A percentile compares a stretch with the other conserved stretches of the same genome.
Evolutionary conservation across 257 asterid genomes (phyloP).

Genomic region (Perilla frutescens): DNA sequence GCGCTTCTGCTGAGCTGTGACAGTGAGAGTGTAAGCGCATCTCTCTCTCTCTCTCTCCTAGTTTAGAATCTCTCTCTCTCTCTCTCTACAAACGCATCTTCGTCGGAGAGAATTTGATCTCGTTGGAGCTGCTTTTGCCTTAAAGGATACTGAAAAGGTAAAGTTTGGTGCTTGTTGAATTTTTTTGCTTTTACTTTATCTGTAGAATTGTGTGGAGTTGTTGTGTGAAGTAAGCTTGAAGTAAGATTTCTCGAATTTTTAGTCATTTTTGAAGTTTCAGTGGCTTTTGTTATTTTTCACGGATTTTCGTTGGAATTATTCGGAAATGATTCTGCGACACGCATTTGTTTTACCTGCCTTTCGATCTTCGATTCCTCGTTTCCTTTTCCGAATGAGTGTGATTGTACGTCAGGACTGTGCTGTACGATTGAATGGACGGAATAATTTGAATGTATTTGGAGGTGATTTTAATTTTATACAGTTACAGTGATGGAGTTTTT

Average conservation of each 20-base stretch:
- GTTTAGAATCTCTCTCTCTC: constrained; percentile 1
- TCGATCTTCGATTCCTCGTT: constrained; percentile 37
- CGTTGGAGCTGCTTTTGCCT: constrained; percentile 29
- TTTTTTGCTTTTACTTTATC: constrained; percentile 10
- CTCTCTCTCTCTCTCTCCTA: neutral
- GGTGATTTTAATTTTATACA: constrained; percentile 43
- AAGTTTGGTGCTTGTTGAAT: constrained; percentile 6
- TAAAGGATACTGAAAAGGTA: constrained; percentile 33
- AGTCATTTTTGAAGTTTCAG: constrained; percentile 16
- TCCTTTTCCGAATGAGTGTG: constrained; percentile 25
- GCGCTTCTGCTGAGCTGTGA: constrained; percentile 52
- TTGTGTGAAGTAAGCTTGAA: constrained; percentile 26
- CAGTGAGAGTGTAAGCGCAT: neutral
- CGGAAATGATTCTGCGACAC: constrained; percentile 38
- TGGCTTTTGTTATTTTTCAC: neutral
- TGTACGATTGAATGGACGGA: constrained; percentile 41
- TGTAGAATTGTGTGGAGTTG: constrained; percentile 17
- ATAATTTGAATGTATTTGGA: constrained; percentile 39
- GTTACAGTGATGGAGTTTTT: neutral
- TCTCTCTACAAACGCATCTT: constrained; percentile 9
- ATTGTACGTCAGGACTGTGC: constrained; percentile 38
- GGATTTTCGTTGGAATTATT: constrained; percentile 21
- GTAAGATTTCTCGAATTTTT: constrained; percentile 7
- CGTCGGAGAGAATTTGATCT: neutral
- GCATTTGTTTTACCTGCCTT: constrained; percentile 32